These are phyloP conservation scores for Bruguiera parviflora DNA, from an alignment of 345 rosid species.

Conservation along the genomic window DNA sequence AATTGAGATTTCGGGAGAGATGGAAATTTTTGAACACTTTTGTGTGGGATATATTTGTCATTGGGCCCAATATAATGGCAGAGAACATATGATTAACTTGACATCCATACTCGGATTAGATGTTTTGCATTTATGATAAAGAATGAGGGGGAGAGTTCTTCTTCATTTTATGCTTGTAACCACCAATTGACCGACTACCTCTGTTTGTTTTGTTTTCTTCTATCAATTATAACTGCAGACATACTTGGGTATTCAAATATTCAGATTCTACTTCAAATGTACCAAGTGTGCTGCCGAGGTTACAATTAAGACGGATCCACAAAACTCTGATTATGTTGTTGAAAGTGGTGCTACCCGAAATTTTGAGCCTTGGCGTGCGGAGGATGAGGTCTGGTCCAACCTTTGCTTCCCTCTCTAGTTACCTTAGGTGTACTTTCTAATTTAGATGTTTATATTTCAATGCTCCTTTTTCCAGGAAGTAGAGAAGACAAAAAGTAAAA, in stretches of 20 bases:
- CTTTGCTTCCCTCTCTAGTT: background rate
- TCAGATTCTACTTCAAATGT: slow-evolving; percentile 92
- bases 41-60: too few relatives aligned
- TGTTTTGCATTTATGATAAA: too few relatives aligned
- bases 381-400: slow-evolving; percentile 55
- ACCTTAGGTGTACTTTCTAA: background rate
- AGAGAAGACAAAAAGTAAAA: slow-evolving; percentile 51
- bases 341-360: slow-evolving; percentile 85
- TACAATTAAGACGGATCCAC: slow-evolving; percentile 87
- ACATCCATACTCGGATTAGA: too few relatives aligned
- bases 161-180: background rate
- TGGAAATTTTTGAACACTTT: too few relatives aligned
- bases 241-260: slow-evolving; percentile 82
- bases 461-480: slow-evolving; percentile 30
- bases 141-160: background rate
- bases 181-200: too few relatives aligned
- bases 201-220: background rate
- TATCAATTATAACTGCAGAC: slow-evolving; percentile 43
- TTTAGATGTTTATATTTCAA: background rate
- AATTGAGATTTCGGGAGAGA: too few relatives aligned
- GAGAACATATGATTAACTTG: too few relatives aligned
- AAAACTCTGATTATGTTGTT: slow-evolving; percentile 84
- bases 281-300: slow-evolving; percentile 92
- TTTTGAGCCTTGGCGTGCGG: slow-evolving; percentile 95
- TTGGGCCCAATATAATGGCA: too few relatives aligned